phyloP scores from a whole-genome alignment of 257 asterid genomes.

The Prunella vulgaris region DNA sequence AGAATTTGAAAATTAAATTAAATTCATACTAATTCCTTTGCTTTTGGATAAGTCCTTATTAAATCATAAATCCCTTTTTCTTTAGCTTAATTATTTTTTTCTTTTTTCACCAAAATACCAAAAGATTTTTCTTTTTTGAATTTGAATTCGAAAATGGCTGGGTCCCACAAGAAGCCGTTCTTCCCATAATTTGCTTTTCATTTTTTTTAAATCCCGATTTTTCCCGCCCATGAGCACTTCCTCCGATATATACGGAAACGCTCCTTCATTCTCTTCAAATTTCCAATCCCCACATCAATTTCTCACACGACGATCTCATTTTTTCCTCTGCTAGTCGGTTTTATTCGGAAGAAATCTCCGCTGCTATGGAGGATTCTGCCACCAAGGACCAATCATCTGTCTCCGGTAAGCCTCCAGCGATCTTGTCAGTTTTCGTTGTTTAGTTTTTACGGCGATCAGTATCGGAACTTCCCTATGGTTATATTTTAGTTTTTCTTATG shows the following conservation, averaged over 20 bases:
- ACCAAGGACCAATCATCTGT: conserved; percentile 55
- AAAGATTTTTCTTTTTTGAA: conserved; percentile 26
- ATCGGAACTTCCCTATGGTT: background rate
- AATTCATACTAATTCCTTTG: background rate
- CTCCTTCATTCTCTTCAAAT: background rate
- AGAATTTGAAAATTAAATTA: background rate
- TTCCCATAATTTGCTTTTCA: conserved; percentile 12
- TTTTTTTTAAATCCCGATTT: background rate
- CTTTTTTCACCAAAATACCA: background rate
- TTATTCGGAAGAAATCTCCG: conserved; percentile 11
- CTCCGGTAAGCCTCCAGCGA: conserved; percentile 36
- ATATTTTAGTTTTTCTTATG: background rate
- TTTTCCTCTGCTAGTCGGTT: background rate
- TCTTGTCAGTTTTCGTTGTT: background rate
- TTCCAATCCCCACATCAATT: conserved; percentile 6
- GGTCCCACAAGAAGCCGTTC: conserved; percentile 33
- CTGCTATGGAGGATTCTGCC: conserved; percentile 48
- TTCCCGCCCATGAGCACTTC: conserved; percentile 35
- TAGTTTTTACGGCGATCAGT: background rate
- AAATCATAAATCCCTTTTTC: background rate
- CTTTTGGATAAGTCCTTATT: conserved; percentile 7
- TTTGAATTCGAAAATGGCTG: conserved; percentile 32
- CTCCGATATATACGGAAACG: conserved; percentile 9
- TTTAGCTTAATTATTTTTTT: background rate
- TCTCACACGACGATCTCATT: background rate